Evolutionary conservation across 1,284 basidiomycete genomes (phyloP), one percentile per base, ranked within the genome.

Genomic region (Microbotryum intermedium): DNA sequence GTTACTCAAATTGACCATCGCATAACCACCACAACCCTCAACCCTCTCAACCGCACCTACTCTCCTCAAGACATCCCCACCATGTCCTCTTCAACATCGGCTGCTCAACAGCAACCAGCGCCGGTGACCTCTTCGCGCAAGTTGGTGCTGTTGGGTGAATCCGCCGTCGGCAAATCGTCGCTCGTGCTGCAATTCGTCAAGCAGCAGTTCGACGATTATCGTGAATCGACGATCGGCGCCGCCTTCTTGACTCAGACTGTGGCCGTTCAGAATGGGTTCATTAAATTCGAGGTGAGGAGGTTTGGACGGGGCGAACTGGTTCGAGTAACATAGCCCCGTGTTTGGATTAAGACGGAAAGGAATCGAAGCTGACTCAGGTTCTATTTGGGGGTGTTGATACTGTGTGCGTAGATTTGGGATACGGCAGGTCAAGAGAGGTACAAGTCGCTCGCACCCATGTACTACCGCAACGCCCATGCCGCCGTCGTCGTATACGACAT

Each of bases 401-500:
- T n/a, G n/a, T n/a, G n/a, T 16, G 13, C 20, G 57, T 62, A 59
- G 77, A 93, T 94, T 62, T 94, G 90, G 90, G 90, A 94, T 72
- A 94, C 91, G 52, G 91, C 90, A 43, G 91, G 90, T 55, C 90
- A 94, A 77, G 90, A 94, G 76, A 86, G 90, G 51, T 94, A 94
- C 78, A 90, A 93, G 76, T 90, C 87, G 11, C 55, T 72, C 26
- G 68, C 70, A 4, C 90, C 90, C 59, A 94, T 94, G 90, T 98
- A 98, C 78, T 98, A 97, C 76, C 88, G 94, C 28, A 97, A 97
- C 70, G 92, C 93, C 16, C 93, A 97, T 75, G 94, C 94, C 20
- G 93, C 93, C 49, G 90, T 97, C 42, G 94, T 98, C 34, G 93
- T 97, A 26, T 98, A 97, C 77, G 94, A 98, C 76, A 86, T 98